Conservation (phyloP, 202 grass and related monocot genomes). For the Setaria italica region DNA sequence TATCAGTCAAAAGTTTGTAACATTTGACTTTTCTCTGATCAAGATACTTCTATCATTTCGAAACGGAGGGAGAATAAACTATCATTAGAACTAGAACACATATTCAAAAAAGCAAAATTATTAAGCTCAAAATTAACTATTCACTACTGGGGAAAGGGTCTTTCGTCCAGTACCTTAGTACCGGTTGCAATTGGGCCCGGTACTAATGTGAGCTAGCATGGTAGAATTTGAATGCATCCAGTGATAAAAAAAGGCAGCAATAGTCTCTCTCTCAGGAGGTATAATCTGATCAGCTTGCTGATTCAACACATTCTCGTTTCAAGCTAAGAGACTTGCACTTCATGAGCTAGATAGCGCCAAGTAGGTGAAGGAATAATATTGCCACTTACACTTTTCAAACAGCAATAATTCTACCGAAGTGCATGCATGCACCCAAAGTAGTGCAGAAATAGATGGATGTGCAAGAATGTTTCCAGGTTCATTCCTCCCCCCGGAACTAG, state of each 20-base stretch:
- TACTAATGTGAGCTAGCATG: too few relatives aligned
- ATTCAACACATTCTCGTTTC: not conserved
- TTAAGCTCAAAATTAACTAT: not conserved
- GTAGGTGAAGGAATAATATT: constrained; percentile 20
- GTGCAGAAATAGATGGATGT: constrained; percentile 21
- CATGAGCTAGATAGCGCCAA: not conserved
- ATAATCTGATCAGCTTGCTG: not conserved
- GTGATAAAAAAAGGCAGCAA: not conserved
- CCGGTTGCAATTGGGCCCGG: too few relatives aligned
- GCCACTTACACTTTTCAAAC: constrained; percentile 33
- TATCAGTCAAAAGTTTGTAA: too few relatives aligned
- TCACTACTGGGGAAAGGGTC: too few relatives aligned
- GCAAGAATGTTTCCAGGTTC: constrained; percentile 45
- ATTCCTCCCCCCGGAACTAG: constrained; percentile 43
- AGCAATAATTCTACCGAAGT: not conserved
- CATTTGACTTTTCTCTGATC: too few relatives aligned
- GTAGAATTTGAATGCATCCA: not conserved
- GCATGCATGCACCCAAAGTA: not conserved
- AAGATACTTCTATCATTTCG: too few relatives aligned
- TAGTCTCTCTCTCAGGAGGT: not conserved
- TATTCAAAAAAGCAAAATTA: not conserved
- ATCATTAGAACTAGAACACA: not conserved
- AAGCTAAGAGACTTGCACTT: not conserved
- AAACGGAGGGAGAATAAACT: too few relatives aligned
- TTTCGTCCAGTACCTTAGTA: too few relatives aligned